Evolutionary conservation across 345 rosid genomes (phyloP), one percentile per base, ranked within the genome.

Genomic region (Eucalyptus virginea): DNA sequence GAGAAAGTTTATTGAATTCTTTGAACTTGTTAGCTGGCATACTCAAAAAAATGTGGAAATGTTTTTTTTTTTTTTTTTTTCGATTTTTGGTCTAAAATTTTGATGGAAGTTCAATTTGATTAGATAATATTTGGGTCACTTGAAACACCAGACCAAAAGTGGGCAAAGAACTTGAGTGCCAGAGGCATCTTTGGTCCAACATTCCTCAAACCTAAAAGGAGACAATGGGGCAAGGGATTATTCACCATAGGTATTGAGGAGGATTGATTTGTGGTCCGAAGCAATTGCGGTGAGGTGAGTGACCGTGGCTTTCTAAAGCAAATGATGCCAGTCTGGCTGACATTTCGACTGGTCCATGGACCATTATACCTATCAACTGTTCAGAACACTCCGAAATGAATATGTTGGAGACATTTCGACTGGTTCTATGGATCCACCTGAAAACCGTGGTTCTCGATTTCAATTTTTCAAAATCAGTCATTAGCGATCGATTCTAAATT

Each of bases 341-440:
- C 10, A 8, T 19, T 6, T 54, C 10, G 11, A 54, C 11, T 21
- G 2, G 5, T 54, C 5, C 23, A 50, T 54, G 58, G 26, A 54
- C 11, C 11, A 3, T 9, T 54, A 54, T 19, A 54, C 60, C 5
- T 54, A 0, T 54, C 10, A 54, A 23, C 0, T 54, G 11, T 21
- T 54, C 11, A 8, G 7, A 21, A 54, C 4, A 54, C 5, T 23
- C 1, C 4, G 5, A 3, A 19, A 54, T 54, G 60, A 54, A 54
- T 54, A 19, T 54, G 60, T 56, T 11, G 30, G 30, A 6, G 62
- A 56, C 13, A 56, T 24, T 56, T 56, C 3, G 1, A 10, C 13
- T 23, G 0, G 62, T 56, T 11, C 0, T 1, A 9, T 56, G 14
- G 14, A 52, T 24, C 0, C 11, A 54, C 1, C 0, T 8, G 1